Percentiles rank a stretch among this genome's conserved stretches.
These are phyloP conservation scores for Trichothecium sympodiale DNA, from an alignment of 2,329 filamentous ascomycete genomes.

Conservation along the genomic window DNA sequence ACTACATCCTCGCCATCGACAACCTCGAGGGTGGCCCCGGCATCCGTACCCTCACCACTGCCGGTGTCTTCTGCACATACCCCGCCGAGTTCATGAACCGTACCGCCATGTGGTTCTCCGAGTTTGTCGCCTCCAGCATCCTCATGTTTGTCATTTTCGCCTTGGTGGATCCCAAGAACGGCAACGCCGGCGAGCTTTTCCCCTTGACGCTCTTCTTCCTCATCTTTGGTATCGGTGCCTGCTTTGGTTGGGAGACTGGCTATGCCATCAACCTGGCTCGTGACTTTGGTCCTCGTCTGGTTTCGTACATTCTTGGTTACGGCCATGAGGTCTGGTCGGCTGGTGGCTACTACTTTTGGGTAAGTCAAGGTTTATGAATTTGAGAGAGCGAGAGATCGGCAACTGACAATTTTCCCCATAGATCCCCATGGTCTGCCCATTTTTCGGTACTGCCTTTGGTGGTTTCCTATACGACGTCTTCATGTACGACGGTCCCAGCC, in stretches of 20 bases:
- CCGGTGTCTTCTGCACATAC: slow-evolving; percentile 65
- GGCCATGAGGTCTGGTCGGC: slow-evolving; percentile 55
- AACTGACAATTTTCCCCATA: slow-evolving; percentile 14
- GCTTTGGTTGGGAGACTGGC: slow-evolving; percentile 67
- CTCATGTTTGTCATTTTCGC: slow-evolving; percentile 65
- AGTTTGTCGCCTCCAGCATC: slow-evolving; percentile 56
- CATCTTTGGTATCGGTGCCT: slow-evolving; percentile 62
- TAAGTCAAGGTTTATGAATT: slow-evolving; percentile 20
- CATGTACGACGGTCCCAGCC: slow-evolving; percentile 59
- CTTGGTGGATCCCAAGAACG: slow-evolving; percentile 46
- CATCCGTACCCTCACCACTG: slow-evolving; percentile 54
- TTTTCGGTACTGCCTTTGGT: slow-evolving; percentile 51
- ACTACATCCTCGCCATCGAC: slow-evolving; percentile 55
- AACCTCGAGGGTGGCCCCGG: slow-evolving; percentile 47
- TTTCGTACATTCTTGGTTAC: slow-evolving; percentile 59
- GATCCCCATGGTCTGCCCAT: slow-evolving; percentile 64
- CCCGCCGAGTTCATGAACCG: slow-evolving; percentile 55
- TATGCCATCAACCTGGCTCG: slow-evolving; percentile 66
- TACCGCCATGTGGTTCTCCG: slow-evolving; percentile 58
- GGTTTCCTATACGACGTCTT: slow-evolving; percentile 58
- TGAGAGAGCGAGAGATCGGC: no score
- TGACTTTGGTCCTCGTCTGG: slow-evolving; percentile 59
- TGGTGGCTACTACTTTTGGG: slow-evolving; percentile 64
- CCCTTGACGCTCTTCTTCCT: slow-evolving; percentile 59
- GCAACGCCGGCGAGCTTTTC: slow-evolving; percentile 42